Evolutionary conservation across 257 asterid species (phyloP).

Genomic region (Solanum pimpinellifolium): DNA sequence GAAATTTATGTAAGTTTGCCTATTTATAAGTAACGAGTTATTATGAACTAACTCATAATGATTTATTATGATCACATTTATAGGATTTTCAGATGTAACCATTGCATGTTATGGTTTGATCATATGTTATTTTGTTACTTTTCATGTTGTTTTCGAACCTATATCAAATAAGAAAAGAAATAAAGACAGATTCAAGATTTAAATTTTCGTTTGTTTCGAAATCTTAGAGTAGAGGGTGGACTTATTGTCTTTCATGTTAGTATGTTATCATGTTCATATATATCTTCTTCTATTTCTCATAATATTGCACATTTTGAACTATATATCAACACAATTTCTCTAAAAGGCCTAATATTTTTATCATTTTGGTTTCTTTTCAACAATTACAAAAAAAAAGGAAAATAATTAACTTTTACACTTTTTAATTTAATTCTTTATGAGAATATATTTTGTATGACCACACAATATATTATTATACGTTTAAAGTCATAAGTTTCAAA

Average conservation of each 20-base stretch:
- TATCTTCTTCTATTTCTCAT: too few species aligned
- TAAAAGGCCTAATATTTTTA: too few species aligned
- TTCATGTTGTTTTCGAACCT: not conserved
- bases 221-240: too few species aligned
- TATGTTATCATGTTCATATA: too few species aligned
- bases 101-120: conserved; percentile 16
- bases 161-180: not conserved
- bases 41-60: not conserved
- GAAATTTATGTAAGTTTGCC: too few species aligned
- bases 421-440: not conserved
- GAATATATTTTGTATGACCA: too few species aligned
- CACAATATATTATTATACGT: too few species aligned
- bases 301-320: too few species aligned
- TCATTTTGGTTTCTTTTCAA: not conserved
- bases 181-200: not conserved
- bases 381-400: not conserved
- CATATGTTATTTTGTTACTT: conserved; percentile 11
- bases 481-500: not conserved
- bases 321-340: too few species aligned
- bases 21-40: not conserved
- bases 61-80: not conserved
- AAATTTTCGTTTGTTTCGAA: not conserved
- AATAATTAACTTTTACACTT: not conserved
- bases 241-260: too few species aligned
- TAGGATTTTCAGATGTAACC: conserved; percentile 39